A percentile compares a stretch with the other conserved stretches of the same genome.
Evolutionary conservation across 108 stramenopile species (phyloP).

Genomic region (Skeletonema costatum): DNA sequence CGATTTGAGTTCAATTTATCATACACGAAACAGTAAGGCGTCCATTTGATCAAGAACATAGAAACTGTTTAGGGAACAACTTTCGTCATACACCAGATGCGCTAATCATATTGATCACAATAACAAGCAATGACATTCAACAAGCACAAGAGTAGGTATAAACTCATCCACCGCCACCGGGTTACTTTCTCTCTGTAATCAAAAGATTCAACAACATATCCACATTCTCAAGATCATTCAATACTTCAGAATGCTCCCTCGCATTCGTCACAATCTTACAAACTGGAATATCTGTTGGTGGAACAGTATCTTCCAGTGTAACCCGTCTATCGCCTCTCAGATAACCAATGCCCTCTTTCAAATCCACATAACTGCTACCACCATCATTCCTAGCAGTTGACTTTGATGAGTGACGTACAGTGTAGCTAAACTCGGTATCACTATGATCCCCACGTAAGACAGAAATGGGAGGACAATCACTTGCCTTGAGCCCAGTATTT

Average conservation of each 20-base stretch:
- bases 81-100: too few species aligned
- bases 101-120: too few species aligned
- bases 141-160: too few species aligned
- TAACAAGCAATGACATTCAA: too few species aligned
- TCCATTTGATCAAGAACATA: too few species aligned
- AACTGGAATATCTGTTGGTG: conserved; percentile 15
- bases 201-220: conserved; percentile 4
- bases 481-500: conserved; percentile 1
- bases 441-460: conserved; percentile 5
- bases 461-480: conserved; percentile 4
- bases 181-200: background rate
- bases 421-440: conserved; percentile 8
- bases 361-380: background rate
- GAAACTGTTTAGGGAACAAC: too few species aligned
- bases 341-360: background rate
- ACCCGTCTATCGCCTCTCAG: conserved; percentile 18
- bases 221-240: conserved; percentile 22
- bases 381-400: too few species aligned
- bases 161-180: too few species aligned
- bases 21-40: too few species aligned
- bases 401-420: background rate
- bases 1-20: too few species aligned
- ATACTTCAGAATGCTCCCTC: conserved; percentile 16
- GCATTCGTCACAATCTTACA: conserved; percentile 9
- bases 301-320: conserved; percentile 10